Evolutionary conservation across 768 basidiomycete species (phyloP), one percentile per base, ranked within the genome.

Genomic region (Solioccasus polychromus): DNA sequence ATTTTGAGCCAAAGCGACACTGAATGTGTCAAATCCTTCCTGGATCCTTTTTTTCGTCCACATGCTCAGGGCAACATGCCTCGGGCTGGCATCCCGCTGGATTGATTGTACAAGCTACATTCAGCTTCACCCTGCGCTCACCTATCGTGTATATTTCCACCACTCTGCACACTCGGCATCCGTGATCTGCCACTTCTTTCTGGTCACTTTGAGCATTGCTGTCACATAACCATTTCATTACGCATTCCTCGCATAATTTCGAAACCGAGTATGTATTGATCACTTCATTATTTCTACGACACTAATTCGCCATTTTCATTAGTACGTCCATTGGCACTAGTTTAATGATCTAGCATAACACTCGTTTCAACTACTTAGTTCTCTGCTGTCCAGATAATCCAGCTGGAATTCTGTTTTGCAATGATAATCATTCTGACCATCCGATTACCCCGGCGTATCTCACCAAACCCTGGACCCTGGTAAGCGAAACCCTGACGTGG

Each of bases 1-100:
- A 88, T 61, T 73, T 82, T 59, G 63, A 80, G 45, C 69, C 74
- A 28, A 67, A 68, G 51, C 57, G 60, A 39, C 71, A 57, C 48
- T 70, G 56, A 71, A 47, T 53, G n/a, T 28, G 34, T 46, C 40
- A 31, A 37, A 39, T 39, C 49, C 50, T 50, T 55, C 23, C 35
- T 42, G 18, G 26, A 35, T 44, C 24, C 29, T 22, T 19, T 17
- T 19, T 19, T 17, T n/a, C 30, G 14, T 28, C 48, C 58, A 43
- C 46, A n/a, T 47, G 28, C 42, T 34, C 42, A 40, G 45, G 46
- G 35, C 11, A 25, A 39, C 37, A 7, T 24, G 5, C 41, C 32
- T 55, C 47, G 54, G 51, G 49, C 60, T 64, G 39, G 45, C 40
- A 35, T 53, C 45, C 42, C 55, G 44, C 48, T 44, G 39, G 40